Base-by-base conservation (phyloP, 768 basidiomycete genomes). In the Rhodotorula babjevae region DNA sequence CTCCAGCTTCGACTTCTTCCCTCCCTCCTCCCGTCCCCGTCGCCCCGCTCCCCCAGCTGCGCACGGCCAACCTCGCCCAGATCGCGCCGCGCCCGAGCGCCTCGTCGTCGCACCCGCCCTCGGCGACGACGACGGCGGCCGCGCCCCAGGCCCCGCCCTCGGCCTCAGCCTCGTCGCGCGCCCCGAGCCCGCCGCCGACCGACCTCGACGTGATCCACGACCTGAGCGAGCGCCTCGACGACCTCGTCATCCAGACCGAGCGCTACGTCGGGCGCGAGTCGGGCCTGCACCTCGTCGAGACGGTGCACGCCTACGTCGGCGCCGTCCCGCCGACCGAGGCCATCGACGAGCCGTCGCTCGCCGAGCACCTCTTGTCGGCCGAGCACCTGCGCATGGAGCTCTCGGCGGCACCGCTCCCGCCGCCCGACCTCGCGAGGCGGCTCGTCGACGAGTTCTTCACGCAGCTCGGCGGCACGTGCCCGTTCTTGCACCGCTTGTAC, bases 401-500 rank as follows among this genome's bases (percentile, higher is more conserved):
- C 23, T n/a, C 18, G n/a, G 72, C 44, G 29, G 74, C 79, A 36
- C 67, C 78, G 4, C 88, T 90, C 61, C 92, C 91, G 52, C 86
- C 90, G 0, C 77, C 80, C 25, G 87, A 89, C 69, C 84, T 93
- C 58, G 82, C 85, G 23, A 56, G 71, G 15, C 57, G 75, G 0
- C 83, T 93, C 52, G 80, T 91, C 50, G 84, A 88, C 49, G 80
- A 87, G 36, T 92, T 89, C 77, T 95, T 93, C 78, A 69, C 72
- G 1, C 73, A 85, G 47, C 66, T 84, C 69, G 89, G 84, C n/a
- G 2, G 5, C 4, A 82, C 85, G 65, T 76, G 85, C 0, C 90
- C 91, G 2, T 83, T 93, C 8, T 83, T 95, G 10, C 91, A 93
- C 76, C 85, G 87, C 8, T 87, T 87, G 0, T 86, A 86, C 10